Conservation (phyloP, 805 yeast genomes). For the Saturnispora galanensis region DNA sequence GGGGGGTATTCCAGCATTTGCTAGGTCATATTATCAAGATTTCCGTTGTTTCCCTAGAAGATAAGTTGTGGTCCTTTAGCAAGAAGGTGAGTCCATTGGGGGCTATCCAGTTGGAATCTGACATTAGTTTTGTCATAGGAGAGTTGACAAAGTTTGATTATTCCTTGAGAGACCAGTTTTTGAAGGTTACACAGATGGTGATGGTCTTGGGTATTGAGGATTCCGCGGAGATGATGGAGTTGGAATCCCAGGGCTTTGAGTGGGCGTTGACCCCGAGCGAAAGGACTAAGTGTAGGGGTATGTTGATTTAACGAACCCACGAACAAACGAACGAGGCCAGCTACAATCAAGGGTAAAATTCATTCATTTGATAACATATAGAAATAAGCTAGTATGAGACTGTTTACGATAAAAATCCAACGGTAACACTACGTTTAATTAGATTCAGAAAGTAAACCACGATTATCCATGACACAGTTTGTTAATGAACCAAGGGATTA, state of each 20-base stretch:
- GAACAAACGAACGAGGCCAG: too few relatives aligned
- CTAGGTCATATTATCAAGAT: conserved; percentile 40
- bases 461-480: too few relatives aligned
- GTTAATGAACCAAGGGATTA: too few relatives aligned
- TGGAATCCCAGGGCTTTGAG: conserved; percentile 19
- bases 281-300: conserved; percentile 24
- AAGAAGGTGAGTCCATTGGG: conserved; percentile 74
- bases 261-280: conserved; percentile 81
- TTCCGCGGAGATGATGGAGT: conserved; percentile 31
- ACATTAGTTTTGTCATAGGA: conserved; percentile 62
- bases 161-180: conserved; percentile 65
- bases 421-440: too few relatives aligned
- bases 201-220: conserved; percentile 77
- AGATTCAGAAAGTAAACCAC: too few relatives aligned
- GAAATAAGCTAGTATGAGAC: too few relatives aligned
- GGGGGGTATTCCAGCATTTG: conserved; percentile 40
- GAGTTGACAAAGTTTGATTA: conserved; percentile 67
- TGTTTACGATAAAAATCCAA: too few relatives aligned
- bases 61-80: conserved; percentile 55
- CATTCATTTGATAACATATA: too few relatives aligned
- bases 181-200: conserved; percentile 75
- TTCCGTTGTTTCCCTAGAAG: conserved; percentile 51
- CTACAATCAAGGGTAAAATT: too few relatives aligned
- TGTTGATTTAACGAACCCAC: neutral
- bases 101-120: conserved; percentile 73